These are phyloP conservation scores for Penicillium vulpinum DNA, from an alignment of 2,329 filamentous ascomycete species.

Conservation along the genomic window DNA sequence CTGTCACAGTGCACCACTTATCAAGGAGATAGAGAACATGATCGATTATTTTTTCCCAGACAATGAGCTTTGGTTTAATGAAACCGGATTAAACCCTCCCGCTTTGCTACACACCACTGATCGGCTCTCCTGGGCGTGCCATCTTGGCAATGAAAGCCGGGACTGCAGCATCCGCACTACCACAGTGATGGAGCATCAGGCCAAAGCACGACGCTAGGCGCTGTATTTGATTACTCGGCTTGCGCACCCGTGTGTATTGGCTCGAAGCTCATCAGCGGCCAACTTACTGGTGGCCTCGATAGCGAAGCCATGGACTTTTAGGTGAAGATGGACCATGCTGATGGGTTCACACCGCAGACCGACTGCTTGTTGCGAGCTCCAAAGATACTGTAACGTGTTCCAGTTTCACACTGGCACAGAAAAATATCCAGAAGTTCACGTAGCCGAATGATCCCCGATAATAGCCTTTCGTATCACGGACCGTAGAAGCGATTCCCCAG, in stretches of 20 bases:
- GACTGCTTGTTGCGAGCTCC: not conserved
- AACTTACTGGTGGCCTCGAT: too few species aligned
- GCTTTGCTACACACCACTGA: not conserved
- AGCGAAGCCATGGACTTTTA: not conserved
- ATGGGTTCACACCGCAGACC: not conserved
- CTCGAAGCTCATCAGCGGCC: too few species aligned
- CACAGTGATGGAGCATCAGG: too few species aligned
- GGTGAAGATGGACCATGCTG: not conserved
- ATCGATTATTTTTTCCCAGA: not conserved
- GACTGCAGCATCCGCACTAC: not conserved
- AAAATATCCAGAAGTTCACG: constrained; percentile 2
- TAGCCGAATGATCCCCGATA: constrained; percentile 20
- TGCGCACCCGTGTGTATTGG: not conserved
- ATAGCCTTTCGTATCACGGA: constrained; percentile 33
- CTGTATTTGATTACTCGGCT: too few species aligned
- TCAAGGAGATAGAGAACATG: not conserved
- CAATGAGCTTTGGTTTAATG: not conserved
- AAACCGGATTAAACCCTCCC: not conserved
- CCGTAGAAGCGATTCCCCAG: constrained; percentile 35
- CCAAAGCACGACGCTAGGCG: too few species aligned
- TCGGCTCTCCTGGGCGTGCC: not conserved
- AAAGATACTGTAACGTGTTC: not conserved
- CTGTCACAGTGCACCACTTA: not conserved
- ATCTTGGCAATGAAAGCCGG: not conserved
- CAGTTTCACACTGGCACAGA: not conserved